phyloP scores from a whole-genome alignment of 1,284 basidiomycete species.

The Testicularia cyperi region DNA sequence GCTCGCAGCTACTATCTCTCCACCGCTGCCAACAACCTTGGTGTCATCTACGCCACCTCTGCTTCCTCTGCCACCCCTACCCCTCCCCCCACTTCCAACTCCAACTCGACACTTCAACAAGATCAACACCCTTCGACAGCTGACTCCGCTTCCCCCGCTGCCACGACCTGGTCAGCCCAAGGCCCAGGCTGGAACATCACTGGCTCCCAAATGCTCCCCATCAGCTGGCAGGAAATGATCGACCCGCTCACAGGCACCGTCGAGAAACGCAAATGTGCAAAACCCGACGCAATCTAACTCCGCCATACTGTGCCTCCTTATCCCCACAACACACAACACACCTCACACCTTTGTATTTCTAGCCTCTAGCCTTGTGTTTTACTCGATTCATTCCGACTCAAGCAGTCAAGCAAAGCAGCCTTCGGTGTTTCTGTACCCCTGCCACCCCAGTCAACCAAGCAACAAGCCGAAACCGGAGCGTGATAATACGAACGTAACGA shows the following conservation, averaged over 20 bases:
- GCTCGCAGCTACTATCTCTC: slow-evolving; percentile 77
- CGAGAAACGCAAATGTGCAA: slow-evolving; percentile 85
- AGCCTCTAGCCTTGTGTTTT: no score
- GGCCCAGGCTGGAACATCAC: slow-evolving; percentile 28
- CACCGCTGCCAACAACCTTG: slow-evolving; percentile 89
- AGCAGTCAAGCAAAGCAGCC: no score
- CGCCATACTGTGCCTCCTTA: no score
- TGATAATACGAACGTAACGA: no score
- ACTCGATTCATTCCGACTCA: no score
- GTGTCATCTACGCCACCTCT: slow-evolving; percentile 65
- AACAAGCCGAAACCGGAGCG: no score
- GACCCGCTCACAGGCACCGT: slow-evolving; percentile 77
- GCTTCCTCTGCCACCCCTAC: slow-evolving; percentile 1
- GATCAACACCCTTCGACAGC: neutral
- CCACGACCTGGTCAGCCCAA: neutral
- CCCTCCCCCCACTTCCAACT: neutral
- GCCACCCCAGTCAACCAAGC: no score
- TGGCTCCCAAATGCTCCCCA: slow-evolving; percentile 41
- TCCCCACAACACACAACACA: no score
- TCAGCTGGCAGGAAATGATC: slow-evolving; percentile 89
- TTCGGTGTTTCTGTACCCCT: neutral
- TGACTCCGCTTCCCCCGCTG: neutral
- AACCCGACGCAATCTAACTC: slow-evolving; percentile 64
- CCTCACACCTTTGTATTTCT: neutral
- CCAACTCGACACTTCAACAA: no score